Base-by-base conservation (phyloP, 306 rosid species). In the Sesbania bispinosa region DNA sequence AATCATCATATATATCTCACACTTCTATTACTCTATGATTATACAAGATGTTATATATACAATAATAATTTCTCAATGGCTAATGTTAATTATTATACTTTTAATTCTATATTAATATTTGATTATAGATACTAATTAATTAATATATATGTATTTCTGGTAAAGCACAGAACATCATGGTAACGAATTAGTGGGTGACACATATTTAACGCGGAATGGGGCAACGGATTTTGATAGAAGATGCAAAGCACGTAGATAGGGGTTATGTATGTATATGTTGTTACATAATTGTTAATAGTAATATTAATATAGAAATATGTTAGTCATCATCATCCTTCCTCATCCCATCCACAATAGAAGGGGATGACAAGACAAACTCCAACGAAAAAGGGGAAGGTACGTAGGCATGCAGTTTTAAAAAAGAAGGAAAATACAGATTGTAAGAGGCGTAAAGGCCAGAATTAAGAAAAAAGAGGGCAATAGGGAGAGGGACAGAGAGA, bases 261-360 rank as follows among this genome's bases (percentile, higher is more conserved):
- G 14, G 1, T 21, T 11, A 19, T 6, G 0, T 27, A 2, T 27
- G 30, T 39, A 29, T 30, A n/a, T 43, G 3, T 6, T 19, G 67
- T 63, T 15, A 15, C 23, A 77, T 2, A 18, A 48, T 42, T 62
- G 68, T 21, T 53, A 43, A 32, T 41, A 23, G 19, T 29, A 47
- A 63, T 45, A 64, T 63, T 63, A 78, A 78, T 63, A 71, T 78
- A 78, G 82, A n/a, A n/a, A n/a, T 23, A 77, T 60, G 24, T 65
- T 45, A 57, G 9, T 41, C 66, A 14, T 51, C 46, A 51, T 53
- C 36, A 20, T 27, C 35, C 58, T n/a, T n/a, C n/a, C n/a, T n/a
- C n/a, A n/a, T n/a, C n/a, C 8, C 47, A 51, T 65, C 76, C 76
- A 64, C 76, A 51, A 75, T 42, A 58, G 18, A 59, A 78, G 51